Evolutionary conservation across 805 yeast genomes (phyloP), one percentile per base, ranked within the genome.

Genomic region (Candida berthetii): DNA sequence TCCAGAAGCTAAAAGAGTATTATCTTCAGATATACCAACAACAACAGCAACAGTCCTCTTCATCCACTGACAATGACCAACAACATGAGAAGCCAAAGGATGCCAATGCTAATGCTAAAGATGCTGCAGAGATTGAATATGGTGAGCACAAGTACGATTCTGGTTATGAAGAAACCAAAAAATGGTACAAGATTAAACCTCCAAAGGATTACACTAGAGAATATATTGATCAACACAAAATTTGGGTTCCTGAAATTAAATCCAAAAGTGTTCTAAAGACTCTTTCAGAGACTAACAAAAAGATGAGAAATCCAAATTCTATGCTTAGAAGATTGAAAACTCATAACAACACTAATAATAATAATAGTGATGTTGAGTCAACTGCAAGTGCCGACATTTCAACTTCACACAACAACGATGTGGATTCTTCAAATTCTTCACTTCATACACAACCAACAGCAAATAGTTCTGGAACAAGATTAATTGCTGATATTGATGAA

Each of bases 201-300:
- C 10, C 28, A 4, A 24, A 43, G 3, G 42, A 45, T 7, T 42
- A 45, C 15, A 7, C 25, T 7, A 22, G 34, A n/a, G 8, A 20
- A 1, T 42, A 42, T 11, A 36, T 28, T 17, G 24, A 32, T 7
- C 15, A 36, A 8, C 50, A 47, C 17, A 47, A 40, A 22, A 28
- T 42, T 4, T 47, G 50, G 50, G 33, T 18, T 3, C 44, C 50
- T 28, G 18, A 18, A 14, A 13, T 15, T 15, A n/a, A 28, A 15
- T 8, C 34, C 8, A n/a, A 14, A 15, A 10, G n/a, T 16, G 22
- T 19, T 24, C 7, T 29, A 15, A 29, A 29, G 11, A 29, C 32
- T 29, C 32, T 29, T 14, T 7, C 32, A 7, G 32, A 29, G 11
- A 14, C 6, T 14, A 29, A 29, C 11, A 29, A 15, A 29, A 29